Percentiles rank a stretch among this genome's conserved stretches.
Conservation (phyloP, 768 basidiomycete species). For the Phylloporus sp. region DNA sequence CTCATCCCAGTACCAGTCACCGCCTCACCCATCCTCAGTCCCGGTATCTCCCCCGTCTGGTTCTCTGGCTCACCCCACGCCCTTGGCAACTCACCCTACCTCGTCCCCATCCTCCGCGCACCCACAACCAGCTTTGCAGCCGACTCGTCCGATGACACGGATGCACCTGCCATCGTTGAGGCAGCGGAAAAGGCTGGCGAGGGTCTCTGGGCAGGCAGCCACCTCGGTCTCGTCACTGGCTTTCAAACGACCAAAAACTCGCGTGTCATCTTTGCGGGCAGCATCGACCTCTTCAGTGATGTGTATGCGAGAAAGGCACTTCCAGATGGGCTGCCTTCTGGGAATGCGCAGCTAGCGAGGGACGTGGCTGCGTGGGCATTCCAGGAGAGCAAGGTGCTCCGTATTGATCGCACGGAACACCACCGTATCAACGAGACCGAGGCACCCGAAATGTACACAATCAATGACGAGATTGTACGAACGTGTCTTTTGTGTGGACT, state of each 20-base stretch:
- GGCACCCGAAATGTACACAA: conserved; percentile 74
- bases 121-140: conserved; percentile 73
- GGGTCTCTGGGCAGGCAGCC: conserved; percentile 78
- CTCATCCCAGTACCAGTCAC: conserved; percentile 63
- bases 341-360: conserved; percentile 69
- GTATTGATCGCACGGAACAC: conserved; percentile 73
- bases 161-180: conserved; percentile 62
- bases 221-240: conserved; percentile 75
- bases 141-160: conserved; percentile 54
- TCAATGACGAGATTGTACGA: conserved; percentile 77
- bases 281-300: conserved; percentile 77
- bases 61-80: conserved; percentile 71
- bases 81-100: conserved; percentile 67
- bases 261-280: conserved; percentile 78
- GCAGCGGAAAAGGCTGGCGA: conserved; percentile 73
- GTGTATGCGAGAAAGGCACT: conserved; percentile 64
- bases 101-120: conserved; percentile 79
- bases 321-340: conserved; percentile 56
- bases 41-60: conserved; percentile 59
- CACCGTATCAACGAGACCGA: conserved; percentile 61
- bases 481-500: neutral
- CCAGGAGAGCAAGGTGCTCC: conserved; percentile 78
- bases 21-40: conserved; percentile 41
- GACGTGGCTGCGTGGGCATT: conserved; percentile 89
- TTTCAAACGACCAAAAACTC: conserved; percentile 83